Conservation (phyloP, 192 early-diverging fungal genomes). For the Phycomyces blakesleeanus region DNA sequence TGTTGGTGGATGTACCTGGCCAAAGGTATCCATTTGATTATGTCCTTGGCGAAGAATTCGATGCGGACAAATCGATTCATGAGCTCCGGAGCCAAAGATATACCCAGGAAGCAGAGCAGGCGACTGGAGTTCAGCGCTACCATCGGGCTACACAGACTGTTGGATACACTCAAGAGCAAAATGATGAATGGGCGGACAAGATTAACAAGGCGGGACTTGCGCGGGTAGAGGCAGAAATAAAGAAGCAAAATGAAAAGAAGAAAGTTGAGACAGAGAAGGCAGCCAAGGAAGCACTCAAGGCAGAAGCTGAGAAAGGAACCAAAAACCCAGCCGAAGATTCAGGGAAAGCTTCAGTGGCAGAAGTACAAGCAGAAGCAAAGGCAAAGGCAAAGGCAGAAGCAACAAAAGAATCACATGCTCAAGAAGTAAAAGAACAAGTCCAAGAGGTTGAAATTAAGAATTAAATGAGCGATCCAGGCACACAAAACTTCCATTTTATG, state of each 20-base stretch:
- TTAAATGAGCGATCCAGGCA: too few relatives aligned
- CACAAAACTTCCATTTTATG: neutral
- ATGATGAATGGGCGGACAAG: neutral
- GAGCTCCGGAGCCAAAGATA: neutral
- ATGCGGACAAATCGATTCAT: neutral
- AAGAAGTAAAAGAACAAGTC: constrained; percentile 2
- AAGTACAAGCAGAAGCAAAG: neutral
- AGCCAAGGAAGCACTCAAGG: neutral
- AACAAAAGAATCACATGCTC: neutral
- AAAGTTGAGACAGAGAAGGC: neutral
- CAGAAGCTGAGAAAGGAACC: too few relatives aligned
- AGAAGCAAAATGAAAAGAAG: neutral
- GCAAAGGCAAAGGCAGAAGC: neutral
- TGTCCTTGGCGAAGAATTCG: constrained; percentile 10
- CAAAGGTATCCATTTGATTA: constrained; percentile 8
- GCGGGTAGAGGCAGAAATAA: neutral
- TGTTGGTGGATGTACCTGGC: constrained; percentile 9
- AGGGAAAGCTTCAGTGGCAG: neutral
- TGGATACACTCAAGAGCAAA: neutral
- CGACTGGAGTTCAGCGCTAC: neutral
- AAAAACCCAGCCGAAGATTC: neutral
- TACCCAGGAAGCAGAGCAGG: neutral
- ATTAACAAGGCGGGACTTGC: neutral
- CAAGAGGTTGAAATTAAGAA: neutral
- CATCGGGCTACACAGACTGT: constrained; percentile 9